A percentile compares a stretch with the other conserved stretches of the same genome.
phyloP scores from a whole-genome alignment of 306 rosid species.

The Vigna mungo region DNA sequence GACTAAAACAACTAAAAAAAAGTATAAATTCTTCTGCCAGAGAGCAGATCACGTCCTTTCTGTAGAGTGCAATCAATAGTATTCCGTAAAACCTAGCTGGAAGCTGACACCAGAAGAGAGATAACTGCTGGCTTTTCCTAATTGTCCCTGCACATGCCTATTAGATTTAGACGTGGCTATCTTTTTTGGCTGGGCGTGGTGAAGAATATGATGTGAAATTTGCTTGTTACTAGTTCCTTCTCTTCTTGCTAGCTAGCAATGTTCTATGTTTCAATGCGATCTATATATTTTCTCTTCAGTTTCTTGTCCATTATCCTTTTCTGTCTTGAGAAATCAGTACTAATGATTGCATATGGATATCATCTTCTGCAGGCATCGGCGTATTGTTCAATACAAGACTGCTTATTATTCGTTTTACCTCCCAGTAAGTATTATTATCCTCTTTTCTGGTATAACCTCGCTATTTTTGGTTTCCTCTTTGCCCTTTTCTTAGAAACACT shows the following conservation, averaged over 20 bases:
- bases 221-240: conserved; percentile 14
- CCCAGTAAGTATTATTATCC: conserved; percentile 65
- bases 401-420: conserved; percentile 95
- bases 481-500: conserved; percentile 16
- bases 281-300: conserved; percentile 10
- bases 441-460: background rate
- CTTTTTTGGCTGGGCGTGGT: background rate
- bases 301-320: conserved; percentile 25
- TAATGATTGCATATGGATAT: conserved; percentile 20
- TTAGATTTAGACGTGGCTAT: background rate
- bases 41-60: conserved; percentile 13
- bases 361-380: conserved; percentile 77
- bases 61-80: background rate
- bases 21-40: conserved; percentile 2
- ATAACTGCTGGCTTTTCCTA: background rate
- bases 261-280: conserved; percentile 19
- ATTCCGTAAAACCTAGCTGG: background rate
- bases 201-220: conserved; percentile 27
- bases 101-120: conserved; percentile 3
- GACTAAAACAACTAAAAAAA: conserved; percentile 7
- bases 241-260: conserved; percentile 20
- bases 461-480: conserved; percentile 39
- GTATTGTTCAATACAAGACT: conserved; percentile 94
- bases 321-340: conserved; percentile 3
- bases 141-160: background rate